Conservation (phyloP, 2,329 filamentous ascomycete genomes). For the Phialophora verrucosa region DNA sequence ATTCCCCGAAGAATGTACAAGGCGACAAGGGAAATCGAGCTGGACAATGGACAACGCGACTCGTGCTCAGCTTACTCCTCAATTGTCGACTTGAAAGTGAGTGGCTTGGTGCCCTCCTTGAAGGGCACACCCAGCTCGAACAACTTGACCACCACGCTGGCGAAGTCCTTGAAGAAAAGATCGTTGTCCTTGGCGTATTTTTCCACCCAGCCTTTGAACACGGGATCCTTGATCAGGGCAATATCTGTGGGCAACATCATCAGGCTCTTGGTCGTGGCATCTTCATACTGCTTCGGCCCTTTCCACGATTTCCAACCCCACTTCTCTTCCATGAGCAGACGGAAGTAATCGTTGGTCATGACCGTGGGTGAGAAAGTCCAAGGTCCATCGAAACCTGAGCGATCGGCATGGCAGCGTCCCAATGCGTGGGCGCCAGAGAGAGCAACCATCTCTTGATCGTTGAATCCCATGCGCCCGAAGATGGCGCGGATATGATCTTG, state of each 20-base stretch:
- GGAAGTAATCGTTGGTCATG: conserved; percentile 94
- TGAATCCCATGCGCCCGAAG: conserved; percentile 97
- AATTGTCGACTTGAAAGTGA: conserved; percentile 67
- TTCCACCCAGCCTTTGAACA: conserved; percentile 78
- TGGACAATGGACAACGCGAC: not conserved
- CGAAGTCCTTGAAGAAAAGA: conserved; percentile 92
- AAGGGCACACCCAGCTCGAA: conserved; percentile 97
- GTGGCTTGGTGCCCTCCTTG: conserved; percentile 66
- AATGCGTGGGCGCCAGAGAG: conserved; percentile 84
- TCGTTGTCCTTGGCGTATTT: conserved; percentile 91
- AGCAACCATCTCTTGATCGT: conserved; percentile 95
- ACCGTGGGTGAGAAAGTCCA: conserved; percentile 93
- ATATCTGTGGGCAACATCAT: conserved; percentile 99
- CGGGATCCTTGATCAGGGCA: conserved; percentile 84
- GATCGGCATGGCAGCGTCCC: conserved; percentile 80
- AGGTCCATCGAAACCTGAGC: conserved; percentile 84
- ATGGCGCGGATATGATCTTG: conserved; percentile 84
- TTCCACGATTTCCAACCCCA: conserved; percentile 93
- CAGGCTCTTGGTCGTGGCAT: conserved; percentile 81
- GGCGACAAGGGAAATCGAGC: not conserved
- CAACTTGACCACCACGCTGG: conserved; percentile 75
- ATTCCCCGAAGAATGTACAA: not conserved
- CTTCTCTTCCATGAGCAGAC: conserved; percentile 85
- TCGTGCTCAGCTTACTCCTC: conserved; percentile 7
- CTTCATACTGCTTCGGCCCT: conserved; percentile 87